A percentile compares a stretch with the other conserved stretches of the same genome.
These are phyloP conservation scores for Rhynchospora pubera DNA, from an alignment of 176 grass and related monocot genomes.

Conservation along the genomic window DNA sequence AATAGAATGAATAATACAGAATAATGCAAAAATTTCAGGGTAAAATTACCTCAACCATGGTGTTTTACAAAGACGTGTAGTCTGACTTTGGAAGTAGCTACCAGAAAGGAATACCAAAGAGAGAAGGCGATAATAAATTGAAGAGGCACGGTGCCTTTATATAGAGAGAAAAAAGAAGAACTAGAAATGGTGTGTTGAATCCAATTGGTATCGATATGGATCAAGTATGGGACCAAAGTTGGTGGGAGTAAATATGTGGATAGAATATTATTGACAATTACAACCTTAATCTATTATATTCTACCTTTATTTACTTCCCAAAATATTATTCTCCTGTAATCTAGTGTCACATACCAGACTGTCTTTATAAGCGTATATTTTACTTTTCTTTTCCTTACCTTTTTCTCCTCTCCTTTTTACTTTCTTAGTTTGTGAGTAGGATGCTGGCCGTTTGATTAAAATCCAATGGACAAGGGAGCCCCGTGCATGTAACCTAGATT, in stretches of 20 bases:
- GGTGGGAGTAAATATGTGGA: background rate
- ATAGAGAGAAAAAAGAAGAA: constrained; percentile 1
- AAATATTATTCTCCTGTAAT: background rate
- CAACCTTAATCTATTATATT: background rate
- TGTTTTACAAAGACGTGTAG: background rate
- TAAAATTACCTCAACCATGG: constrained; percentile 26
- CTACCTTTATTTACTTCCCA: background rate
- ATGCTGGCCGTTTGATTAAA: too few relatives aligned
- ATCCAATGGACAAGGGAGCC: too few relatives aligned
- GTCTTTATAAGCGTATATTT: background rate
- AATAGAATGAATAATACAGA: background rate
- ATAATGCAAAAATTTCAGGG: background rate
- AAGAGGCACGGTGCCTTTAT: background rate
- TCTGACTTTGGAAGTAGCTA: background rate
- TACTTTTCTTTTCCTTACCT: background rate
- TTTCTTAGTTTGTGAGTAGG: background rate
- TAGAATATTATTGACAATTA: background rate
- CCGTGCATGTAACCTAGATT: too few relatives aligned
- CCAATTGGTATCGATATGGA: background rate
- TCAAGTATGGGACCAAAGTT: background rate
- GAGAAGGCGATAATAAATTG: background rate
- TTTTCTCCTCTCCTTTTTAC: background rate
- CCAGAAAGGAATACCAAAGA: background rate
- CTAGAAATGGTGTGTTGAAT: background rate
- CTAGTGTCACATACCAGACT: background rate